Evolutionary conservation across 148 eudicot genomes (phyloP).

Genomic region (Silene conica): DNA sequence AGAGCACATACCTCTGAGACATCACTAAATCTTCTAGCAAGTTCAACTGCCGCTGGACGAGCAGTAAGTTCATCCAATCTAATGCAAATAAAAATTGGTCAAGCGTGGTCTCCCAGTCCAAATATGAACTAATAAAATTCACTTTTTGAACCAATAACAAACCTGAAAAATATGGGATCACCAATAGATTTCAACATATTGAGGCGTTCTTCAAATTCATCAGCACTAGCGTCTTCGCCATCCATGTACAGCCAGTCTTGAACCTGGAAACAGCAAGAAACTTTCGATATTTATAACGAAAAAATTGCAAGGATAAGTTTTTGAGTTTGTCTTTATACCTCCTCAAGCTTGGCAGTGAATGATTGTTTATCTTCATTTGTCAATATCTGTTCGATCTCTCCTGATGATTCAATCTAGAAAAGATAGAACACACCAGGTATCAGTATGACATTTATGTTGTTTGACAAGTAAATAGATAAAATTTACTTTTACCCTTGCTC

Average conservation of each 20-base stretch:
- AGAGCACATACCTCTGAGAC: slow-evolving; percentile 55
- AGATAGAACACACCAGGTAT: background rate
- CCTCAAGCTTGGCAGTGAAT: slow-evolving; percentile 74
- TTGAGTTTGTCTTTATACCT: slow-evolving; percentile 66
- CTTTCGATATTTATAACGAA: background rate
- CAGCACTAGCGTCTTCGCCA: slow-evolving; percentile 95
- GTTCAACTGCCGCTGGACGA: slow-evolving; percentile 72
- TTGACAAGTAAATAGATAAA: background rate
- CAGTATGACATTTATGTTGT: slow-evolving; percentile 12
- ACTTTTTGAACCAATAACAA: slow-evolving; percentile 12
- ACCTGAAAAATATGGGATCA: slow-evolving; percentile 95
- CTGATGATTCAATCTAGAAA: slow-evolving; percentile 64
- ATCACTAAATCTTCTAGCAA: slow-evolving; percentile 59
- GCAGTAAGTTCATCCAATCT: slow-evolving; percentile 83
- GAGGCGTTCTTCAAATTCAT: slow-evolving; percentile 73
- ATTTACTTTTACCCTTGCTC: background rate
- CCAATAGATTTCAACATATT: slow-evolving; percentile 81
- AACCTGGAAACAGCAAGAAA: slow-evolving; percentile 45
- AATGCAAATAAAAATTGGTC: slow-evolving; percentile 21
- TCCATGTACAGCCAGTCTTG: slow-evolving; percentile 97
- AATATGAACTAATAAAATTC: background rate
- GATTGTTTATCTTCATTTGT: slow-evolving; percentile 70
- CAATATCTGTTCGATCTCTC: slow-evolving; percentile 59
- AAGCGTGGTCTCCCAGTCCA: background rate
- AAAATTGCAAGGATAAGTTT: slow-evolving; percentile 1